Evolutionary conservation across 768 basidiomycete genomes (phyloP).

Genomic region (Mycena venus): DNA sequence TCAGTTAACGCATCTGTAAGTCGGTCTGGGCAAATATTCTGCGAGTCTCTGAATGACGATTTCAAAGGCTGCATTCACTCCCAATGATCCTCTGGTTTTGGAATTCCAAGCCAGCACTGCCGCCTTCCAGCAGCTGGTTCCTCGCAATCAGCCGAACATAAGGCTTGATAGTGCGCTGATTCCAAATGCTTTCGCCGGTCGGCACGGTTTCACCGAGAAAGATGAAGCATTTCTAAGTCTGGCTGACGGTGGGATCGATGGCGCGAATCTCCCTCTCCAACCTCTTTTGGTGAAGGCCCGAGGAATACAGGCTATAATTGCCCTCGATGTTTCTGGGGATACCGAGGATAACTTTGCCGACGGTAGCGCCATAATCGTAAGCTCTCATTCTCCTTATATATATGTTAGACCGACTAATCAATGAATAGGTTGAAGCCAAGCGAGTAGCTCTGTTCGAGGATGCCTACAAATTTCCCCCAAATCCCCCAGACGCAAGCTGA

Average conservation of each 20-base stretch:
- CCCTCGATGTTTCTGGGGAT: constrained; percentile 58
- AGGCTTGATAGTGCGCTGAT: constrained; percentile 45
- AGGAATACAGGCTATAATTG: constrained; percentile 62
- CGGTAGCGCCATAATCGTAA: constrained; percentile 27
- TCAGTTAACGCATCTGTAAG: constrained; percentile 43
- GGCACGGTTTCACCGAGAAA: constrained; percentile 47
- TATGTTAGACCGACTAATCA: neutral
- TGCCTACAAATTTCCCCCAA: constrained; percentile 48
- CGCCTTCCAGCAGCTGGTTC: constrained; percentile 36
- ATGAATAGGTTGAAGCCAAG: constrained; percentile 16
- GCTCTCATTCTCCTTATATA: neutral
- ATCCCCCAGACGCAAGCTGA: constrained; percentile 41
- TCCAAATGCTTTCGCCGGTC: constrained; percentile 56
- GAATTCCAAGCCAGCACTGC: constrained; percentile 28
- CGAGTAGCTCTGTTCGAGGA: constrained; percentile 34
- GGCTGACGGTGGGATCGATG: constrained; percentile 58
- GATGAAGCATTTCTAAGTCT: constrained; percentile 47
- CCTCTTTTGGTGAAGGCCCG: constrained; percentile 63
- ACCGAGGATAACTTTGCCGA: constrained; percentile 29
- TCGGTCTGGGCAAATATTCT: neutral
- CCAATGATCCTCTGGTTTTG: constrained; percentile 2
- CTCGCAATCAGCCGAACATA: constrained; percentile 33
- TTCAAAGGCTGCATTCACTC: neutral
- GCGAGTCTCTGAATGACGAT: neutral
- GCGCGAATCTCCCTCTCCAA: constrained; percentile 59